Evolutionary conservation across 805 yeast species (phyloP), one percentile per base, ranked within the genome.

Genomic region (Sugiyamaella chiloensis): DNA sequence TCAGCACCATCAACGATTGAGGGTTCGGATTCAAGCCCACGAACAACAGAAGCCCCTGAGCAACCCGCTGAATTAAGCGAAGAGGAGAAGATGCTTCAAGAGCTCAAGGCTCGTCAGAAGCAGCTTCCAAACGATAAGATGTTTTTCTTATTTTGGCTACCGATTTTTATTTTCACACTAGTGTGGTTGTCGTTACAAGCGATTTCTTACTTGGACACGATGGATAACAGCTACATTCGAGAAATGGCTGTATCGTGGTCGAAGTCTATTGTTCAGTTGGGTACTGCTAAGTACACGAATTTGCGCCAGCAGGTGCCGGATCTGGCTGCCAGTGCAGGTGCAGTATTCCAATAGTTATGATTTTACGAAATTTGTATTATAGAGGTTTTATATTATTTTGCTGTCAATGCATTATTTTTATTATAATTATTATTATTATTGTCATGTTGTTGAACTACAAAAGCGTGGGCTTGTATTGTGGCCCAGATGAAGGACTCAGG

Each of bases 121-220:
- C 73, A 71, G 43, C 68, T 77, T 49, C 69, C 67, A 57, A 85
- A 87, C 59, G 97, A 90, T 66, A 83, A 79, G 60, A 84, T 88
- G 87, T 72, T 90, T 53, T 68, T 87, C 52, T 87, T 90, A 63
- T 89, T 90, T 75, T 90, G 97, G 97, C 67, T 89, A 49, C 97
- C 97, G 11, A 75, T 86, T 31, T 67, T 87, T 44, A 56, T 83
- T 17, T 55, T 63, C 26, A 55, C 59, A 36, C 30, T 57, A 36
- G 62, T 86, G 26, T 53, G 55, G 55, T 27, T 57, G 24, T 53
- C 57, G 7, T 26, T 50, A 40, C 52, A 55, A 45, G 44, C 47
- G 14, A 47, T 47, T 23, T 17, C 50, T 3, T 54, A 48, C 20
- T 39, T 55, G 40, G 47, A 54, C 29, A 20, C 52, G n/a, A 36